A percentile compares a stretch with the other conserved stretches of the same genome.
Conservation (phyloP, 176 grass and related monocot species). For the Avena eriantha region DNA sequence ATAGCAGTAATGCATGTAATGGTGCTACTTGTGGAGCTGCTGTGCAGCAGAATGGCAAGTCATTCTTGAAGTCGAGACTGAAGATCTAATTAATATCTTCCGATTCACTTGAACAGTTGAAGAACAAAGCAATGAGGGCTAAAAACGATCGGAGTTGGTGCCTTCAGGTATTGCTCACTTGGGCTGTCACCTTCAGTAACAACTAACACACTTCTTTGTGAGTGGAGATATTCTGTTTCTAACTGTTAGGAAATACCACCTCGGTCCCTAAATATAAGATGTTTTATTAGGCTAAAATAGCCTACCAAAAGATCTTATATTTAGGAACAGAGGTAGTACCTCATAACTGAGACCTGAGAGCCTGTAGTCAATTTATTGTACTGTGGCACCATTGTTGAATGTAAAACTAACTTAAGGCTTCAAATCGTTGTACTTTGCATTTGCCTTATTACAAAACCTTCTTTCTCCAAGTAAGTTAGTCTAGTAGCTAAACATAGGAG, state of each 20-base stretch:
- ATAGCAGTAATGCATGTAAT: neutral
- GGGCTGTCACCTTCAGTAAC: neutral
- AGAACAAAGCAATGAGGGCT: slow-evolving; percentile 4
- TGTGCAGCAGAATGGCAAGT: slow-evolving; percentile 25
- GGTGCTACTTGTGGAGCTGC: neutral
- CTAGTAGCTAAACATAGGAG: neutral
- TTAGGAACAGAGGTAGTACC: neutral
- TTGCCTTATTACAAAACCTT: neutral
- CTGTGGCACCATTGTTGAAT: neutral
- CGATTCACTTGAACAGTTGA: slow-evolving; percentile 12
- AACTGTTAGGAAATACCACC: too few relatives aligned
- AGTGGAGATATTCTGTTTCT: slow-evolving; percentile 8
- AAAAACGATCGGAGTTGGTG: neutral
- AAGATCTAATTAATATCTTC: slow-evolving; percentile 7
- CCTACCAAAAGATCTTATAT: too few relatives aligned
- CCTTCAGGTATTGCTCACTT: slow-evolving; percentile 17
- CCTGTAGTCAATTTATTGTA: neutral
- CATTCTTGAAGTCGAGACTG: slow-evolving; percentile 31
- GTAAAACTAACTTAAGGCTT: slow-evolving; percentile 7
- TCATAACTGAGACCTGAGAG: slow-evolving; percentile 3
- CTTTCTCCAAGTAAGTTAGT: neutral
- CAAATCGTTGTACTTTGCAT: neutral
- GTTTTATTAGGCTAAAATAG: too few relatives aligned
- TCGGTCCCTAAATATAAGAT: too few relatives aligned
- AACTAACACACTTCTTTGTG: neutral